Evolutionary conservation across 352 stramenopile species (phyloP), one percentile per base, ranked within the genome.

Genomic region (Phytophthora rubi): DNA sequence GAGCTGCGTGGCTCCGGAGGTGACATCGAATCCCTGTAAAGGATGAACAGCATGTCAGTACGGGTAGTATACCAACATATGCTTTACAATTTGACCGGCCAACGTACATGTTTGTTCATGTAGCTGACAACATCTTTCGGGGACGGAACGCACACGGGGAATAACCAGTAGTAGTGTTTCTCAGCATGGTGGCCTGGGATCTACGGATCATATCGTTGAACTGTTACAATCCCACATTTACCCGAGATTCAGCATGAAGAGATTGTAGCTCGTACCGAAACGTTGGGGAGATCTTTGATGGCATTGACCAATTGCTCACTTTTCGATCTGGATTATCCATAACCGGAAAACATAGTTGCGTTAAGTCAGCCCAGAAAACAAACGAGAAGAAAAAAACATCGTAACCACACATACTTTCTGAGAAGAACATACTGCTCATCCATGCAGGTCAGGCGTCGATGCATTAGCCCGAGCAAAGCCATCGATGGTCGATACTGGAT

Each of bases 121-220:
- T 81, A 84, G 42, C 66, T 72, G 44, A 83, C 77, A 37, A 94
- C 80, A 23, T 71, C 58, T 39, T 73, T 60, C 10, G 88, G 88
- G 2, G 79, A 80, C 9, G 84, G 72, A 44, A 92, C 82, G 44
- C 89, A 77, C 51, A 96, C 81, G 3, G 88, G 88, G 45, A 94
- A 94, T 13, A 96, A 63, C 88, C 88, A 96, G 61, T 90, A 96
- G 63, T 85, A 91, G 75, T 96, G 88, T 28, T 86, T 84, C 4
- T 78, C 59, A 21, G 88, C 85, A 30, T 75, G 32, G 8, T 75
- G 61, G 3, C 86, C 88, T 42, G 88, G 88, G 35, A 95, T 83
- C 81, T 92, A 63, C 23, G 37, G 53, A 4, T 44, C 35, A 44
- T 44, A 42, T 42, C 35, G 35, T 42, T 42, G 13, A 15, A 16